These are phyloP conservation scores for Voacanga thouarsii DNA, from an alignment of 257 asterid genomes.

Conservation along the genomic window DNA sequence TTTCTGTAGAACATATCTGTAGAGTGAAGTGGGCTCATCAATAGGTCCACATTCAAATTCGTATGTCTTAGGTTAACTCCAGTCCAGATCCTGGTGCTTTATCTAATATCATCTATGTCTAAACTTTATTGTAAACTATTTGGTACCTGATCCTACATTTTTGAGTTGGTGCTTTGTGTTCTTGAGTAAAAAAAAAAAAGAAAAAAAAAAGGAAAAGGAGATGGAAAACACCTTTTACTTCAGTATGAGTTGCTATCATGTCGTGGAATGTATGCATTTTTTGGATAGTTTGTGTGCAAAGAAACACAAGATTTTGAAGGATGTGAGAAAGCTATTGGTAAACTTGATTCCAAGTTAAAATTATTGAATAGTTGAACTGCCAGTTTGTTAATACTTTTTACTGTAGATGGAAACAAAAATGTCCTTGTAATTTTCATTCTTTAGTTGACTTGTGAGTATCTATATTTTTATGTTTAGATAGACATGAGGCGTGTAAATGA, in stretches of 20 bases:
- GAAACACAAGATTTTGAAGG: too few species aligned
- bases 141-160: background rate
- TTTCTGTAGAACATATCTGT: background rate
- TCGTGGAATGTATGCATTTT: too few species aligned
- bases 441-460: background rate
- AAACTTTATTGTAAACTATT: too few species aligned
- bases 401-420: too few species aligned
- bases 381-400: background rate
- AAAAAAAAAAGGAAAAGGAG: too few species aligned
- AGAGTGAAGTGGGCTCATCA: background rate
- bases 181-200: too few species aligned
- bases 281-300: too few species aligned
- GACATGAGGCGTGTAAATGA: background rate
- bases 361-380: background rate
- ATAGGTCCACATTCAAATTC: background rate
- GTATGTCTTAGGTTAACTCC: background rate
- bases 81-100: too few species aligned
- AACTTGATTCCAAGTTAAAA: background rate
- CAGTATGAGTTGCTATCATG: too few species aligned
- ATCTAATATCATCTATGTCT: background rate
- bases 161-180: too few species aligned
- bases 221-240: too few species aligned
- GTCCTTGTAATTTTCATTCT: background rate
- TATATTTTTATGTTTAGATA: background rate
- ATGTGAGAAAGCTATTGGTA: background rate